phyloP scores from a whole-genome alignment of 1,284 basidiomycete genomes.

The Fomitopsis schrenkii region DNA sequence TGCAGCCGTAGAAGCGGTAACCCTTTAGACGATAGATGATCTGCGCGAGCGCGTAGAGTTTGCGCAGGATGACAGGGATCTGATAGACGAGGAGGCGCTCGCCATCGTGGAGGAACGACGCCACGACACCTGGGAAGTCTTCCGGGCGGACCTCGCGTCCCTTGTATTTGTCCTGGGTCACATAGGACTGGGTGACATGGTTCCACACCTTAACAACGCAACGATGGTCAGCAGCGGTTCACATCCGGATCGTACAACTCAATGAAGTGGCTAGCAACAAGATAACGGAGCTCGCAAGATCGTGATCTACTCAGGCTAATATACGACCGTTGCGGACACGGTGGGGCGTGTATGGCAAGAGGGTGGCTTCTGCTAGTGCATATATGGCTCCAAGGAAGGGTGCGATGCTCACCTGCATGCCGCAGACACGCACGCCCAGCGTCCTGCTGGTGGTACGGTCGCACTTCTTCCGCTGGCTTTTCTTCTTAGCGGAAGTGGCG shows the following conservation, averaged over 20 bases:
- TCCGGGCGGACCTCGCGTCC: conserved; percentile 86
- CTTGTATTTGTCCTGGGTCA: conserved; percentile 96
- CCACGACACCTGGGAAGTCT: conserved; percentile 82
- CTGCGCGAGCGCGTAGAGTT: conserved; percentile 90
- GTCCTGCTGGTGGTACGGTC: conserved; percentile 91
- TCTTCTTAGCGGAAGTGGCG: conserved; percentile 90
- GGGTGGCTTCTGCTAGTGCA: not conserved
- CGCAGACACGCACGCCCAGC: conserved; percentile 92
- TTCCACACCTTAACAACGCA: conserved; percentile 78
- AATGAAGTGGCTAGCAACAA: conserved; percentile 5
- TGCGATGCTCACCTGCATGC: conserved; percentile 85
- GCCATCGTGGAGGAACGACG: conserved; percentile 86
- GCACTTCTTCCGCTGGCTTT: conserved; percentile 97
- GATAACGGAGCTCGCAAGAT: conserved; percentile 9
- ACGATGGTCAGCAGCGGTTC: conserved; percentile 16
- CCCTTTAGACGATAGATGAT: conserved; percentile 88
- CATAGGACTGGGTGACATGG: conserved; percentile 74
- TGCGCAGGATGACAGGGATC: conserved; percentile 87
- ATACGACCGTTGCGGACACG: not conserved
- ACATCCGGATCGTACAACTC: not conserved
- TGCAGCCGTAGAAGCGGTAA: conserved; percentile 98
- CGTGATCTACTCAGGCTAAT: not conserved
- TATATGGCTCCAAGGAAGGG: not conserved
- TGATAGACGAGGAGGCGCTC: conserved; percentile 84
- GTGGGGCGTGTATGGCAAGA: not conserved